A percentile compares a stretch with the other conserved stretches of the same genome.
These are phyloP conservation scores for Pseudotulostoma volvatum DNA, from an alignment of 495 filamentous ascomycete genomes.

Conservation along the genomic window DNA sequence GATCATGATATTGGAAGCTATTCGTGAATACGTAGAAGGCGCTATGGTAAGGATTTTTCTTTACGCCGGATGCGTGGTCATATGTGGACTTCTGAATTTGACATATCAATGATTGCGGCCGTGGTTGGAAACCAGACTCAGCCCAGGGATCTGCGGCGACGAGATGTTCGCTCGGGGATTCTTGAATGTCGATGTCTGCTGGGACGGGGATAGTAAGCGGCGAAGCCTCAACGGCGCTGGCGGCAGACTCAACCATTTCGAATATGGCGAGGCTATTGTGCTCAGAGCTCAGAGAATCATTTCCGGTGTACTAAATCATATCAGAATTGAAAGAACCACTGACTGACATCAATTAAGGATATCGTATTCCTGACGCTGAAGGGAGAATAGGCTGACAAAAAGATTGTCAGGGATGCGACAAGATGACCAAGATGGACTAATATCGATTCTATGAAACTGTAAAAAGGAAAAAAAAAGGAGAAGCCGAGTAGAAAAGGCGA, in stretches of 20 bases:
- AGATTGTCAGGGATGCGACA: too few relatives aligned
- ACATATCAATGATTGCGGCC: slow-evolving; percentile 9
- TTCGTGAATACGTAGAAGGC: slow-evolving; percentile 8
- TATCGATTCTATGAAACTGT: neutral
- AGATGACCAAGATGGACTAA: too few relatives aligned
- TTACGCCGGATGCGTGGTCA: slow-evolving; percentile 13
- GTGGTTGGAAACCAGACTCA: neutral
- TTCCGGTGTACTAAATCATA: neutral
- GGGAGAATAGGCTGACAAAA: too few relatives aligned
- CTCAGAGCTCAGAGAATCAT: neutral
- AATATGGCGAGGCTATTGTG: slow-evolving; percentile 19
- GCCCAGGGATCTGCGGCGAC: neutral
- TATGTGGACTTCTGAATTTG: slow-evolving; percentile 12
- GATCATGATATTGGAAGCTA: slow-evolving; percentile 12
- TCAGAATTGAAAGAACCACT: too few relatives aligned
- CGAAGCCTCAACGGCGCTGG: slow-evolving; percentile 18
- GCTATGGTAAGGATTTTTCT: slow-evolving; percentile 18
- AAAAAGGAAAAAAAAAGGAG: too few relatives aligned
- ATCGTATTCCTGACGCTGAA: too few relatives aligned
- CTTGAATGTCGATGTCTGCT: neutral
- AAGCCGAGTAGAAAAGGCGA: too few relatives aligned
- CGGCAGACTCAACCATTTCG: slow-evolving; percentile 19
- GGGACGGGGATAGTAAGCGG: slow-evolving; percentile 14
- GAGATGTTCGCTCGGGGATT: slow-evolving; percentile 2
- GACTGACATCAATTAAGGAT: too few relatives aligned